Evolutionary conservation across 305 asterid genomes (phyloP).

Genomic region (Fraxinus xanthoxyloides): DNA sequence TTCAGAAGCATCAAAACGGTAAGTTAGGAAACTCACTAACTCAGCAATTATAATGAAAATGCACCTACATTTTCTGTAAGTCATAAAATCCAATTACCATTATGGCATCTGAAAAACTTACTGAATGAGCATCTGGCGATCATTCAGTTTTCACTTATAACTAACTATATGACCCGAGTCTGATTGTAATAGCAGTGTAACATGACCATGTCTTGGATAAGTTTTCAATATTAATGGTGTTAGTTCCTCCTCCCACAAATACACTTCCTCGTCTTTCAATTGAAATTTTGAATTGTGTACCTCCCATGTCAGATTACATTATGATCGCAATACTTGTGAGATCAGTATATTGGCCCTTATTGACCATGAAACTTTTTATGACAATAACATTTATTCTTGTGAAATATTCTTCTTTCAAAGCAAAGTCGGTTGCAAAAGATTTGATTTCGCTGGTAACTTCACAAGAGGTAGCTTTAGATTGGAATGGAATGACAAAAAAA

Average conservation of each 20-base stretch:
- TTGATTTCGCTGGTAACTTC: neutral
- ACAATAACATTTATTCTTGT: neutral
- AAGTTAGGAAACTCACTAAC: conserved; percentile 10
- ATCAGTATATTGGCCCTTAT: neutral
- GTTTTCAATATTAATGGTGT: neutral
- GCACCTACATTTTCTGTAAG: neutral
- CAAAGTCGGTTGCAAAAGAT: neutral
- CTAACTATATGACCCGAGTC: neutral
- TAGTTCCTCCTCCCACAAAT: neutral
- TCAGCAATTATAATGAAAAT: neutral
- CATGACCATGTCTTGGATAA: neutral
- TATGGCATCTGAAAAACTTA: neutral
- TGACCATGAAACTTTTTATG: neutral
- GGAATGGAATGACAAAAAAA: neutral
- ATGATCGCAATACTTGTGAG: neutral
- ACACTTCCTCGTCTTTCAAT: neutral
- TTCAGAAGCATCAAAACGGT: conserved; percentile 6
- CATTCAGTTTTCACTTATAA: neutral
- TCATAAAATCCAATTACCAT: neutral
- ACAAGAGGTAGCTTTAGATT: neutral
- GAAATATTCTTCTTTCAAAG: neutral
- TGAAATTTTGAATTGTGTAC: neutral
- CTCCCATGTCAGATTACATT: neutral
- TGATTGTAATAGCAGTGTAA: neutral
- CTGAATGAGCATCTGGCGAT: neutral